Conservation (phyloP, 176 grass and related monocot genomes). For the Aegilops bicornis region DNA sequence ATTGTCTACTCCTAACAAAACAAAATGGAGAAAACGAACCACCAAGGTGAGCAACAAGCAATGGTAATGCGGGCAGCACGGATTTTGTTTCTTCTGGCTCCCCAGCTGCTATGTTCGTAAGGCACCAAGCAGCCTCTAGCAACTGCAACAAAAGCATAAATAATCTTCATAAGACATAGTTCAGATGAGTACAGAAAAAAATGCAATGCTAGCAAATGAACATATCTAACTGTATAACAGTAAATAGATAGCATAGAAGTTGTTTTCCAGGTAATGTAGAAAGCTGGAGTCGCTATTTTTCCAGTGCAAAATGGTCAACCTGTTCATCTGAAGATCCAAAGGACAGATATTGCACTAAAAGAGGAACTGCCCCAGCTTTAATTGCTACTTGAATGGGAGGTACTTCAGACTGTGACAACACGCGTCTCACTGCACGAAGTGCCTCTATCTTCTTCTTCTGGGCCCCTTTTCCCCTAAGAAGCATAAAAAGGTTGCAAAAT, state of each 20-base stretch:
- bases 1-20: conserved; percentile 24
- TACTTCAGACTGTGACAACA: conserved; percentile 88
- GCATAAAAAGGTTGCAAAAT: not conserved
- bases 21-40: conserved; percentile 58
- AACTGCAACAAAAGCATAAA: conserved; percentile 58
- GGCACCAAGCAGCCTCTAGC: conserved; percentile 95
- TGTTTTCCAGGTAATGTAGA: not conserved
- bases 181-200: not conserved
- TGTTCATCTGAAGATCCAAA: conserved; percentile 96
- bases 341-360: conserved; percentile 81
- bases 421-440: conserved; percentile 70
- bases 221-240: conserved; percentile 3
- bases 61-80: conserved; percentile 74
- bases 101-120: conserved; percentile 87
- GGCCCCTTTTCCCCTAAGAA: conserved; percentile 73
- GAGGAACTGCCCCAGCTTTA: conserved; percentile 78
- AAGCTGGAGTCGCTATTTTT: conserved; percentile 20
- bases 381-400: conserved; percentile 83
- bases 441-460: conserved; percentile 72
- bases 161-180: not conserved
- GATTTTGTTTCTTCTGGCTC: conserved; percentile 85
- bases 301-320: conserved; percentile 41
- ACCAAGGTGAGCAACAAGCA: conserved; percentile 96
- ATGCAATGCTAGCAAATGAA: not conserved
- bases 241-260: not conserved